Base-by-base conservation (phyloP, 176 grass and related monocot species). In the Melocanna baccifera region DNA sequence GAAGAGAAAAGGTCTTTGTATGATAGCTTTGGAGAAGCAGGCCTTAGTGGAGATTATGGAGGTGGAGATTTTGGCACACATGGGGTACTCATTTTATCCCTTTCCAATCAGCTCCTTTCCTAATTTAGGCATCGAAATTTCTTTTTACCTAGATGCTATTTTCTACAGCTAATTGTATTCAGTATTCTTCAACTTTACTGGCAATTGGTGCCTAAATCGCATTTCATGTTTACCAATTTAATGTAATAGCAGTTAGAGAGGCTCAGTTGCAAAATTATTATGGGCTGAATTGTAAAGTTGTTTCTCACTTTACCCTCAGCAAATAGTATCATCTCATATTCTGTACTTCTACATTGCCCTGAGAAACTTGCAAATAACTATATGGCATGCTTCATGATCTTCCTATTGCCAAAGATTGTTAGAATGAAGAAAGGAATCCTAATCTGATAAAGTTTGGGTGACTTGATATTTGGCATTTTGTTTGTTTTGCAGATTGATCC, bases 1-100 rank as follows among this genome's bases (percentile, higher is more conserved):
- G 63, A 94, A 83, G 91, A 90, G 23, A 98, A 95, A 88, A 93
- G 92, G 93, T 90, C 92, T 47, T 41, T 95, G 37, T 98, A 95
- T 88, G 92, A 98, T 81, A 87, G 42, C 37, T 91, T 88, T 88
- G 95, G 92, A 81, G 92, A 93, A 87, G 80, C 71, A 63, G 92
- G 92, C 36, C 52, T 89, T 25, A 69, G 52, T 62, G 85, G 81
- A 64, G 84, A 86, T 79, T 85, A 83, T 73, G 71, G 81, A 74
- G 62, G 65, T 65, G 84, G 67, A 75, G 75, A 85, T 86, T 84
- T 86, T 86, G 76, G 76, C 71, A 41, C 85, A 67, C 39, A 90
- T 79, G 89, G 80, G 87, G 95, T 98, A 93, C 23, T 46, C 71
- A 67, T 62, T 83, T 83, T 73, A 48, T 81, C 62, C 1, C 16